These are phyloP conservation scores for Coemansia javaensis DNA, from an alignment of 192 early-diverging fungal genomes.

Conservation along the genomic window DNA sequence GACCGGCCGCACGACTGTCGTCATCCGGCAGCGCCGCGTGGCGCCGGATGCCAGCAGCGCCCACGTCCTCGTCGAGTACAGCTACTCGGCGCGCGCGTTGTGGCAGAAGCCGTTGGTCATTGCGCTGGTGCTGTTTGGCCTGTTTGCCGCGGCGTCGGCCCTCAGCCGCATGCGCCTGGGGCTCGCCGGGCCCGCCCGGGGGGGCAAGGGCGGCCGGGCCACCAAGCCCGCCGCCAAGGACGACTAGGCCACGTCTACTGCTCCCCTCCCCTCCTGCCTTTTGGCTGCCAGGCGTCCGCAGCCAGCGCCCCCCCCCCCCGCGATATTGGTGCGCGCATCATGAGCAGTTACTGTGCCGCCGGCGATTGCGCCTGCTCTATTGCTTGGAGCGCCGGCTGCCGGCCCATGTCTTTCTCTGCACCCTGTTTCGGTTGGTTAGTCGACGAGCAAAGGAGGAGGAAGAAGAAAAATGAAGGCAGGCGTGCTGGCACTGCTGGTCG, in stretches of 20 bases:
- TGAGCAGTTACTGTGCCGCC: no score
- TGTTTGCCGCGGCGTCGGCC: constrained; percentile 57
- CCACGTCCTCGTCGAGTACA: constrained; percentile 57
- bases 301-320: no score
- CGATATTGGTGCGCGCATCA: no score
- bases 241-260: background rate
- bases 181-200: constrained; percentile 1
- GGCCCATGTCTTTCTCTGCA: no score
- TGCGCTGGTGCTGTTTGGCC: constrained; percentile 44
- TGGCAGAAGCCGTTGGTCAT: constrained; percentile 63
- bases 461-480: no score
- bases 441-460: no score
- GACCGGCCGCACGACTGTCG: constrained; percentile 77
- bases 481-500: no score
- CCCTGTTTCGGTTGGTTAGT: no score
- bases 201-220: background rate
- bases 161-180: constrained; percentile 56
- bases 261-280: no score
- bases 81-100: constrained; percentile 36
- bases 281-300: no score
- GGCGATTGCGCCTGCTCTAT: no score
- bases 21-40: constrained; percentile 64
- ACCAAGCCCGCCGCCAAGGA: background rate
- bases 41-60: constrained; percentile 60
- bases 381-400: no score